phyloP scores from a whole-genome alignment of 2,329 filamentous ascomycete genomes.

The Talaromyces rugulosus region DNA sequence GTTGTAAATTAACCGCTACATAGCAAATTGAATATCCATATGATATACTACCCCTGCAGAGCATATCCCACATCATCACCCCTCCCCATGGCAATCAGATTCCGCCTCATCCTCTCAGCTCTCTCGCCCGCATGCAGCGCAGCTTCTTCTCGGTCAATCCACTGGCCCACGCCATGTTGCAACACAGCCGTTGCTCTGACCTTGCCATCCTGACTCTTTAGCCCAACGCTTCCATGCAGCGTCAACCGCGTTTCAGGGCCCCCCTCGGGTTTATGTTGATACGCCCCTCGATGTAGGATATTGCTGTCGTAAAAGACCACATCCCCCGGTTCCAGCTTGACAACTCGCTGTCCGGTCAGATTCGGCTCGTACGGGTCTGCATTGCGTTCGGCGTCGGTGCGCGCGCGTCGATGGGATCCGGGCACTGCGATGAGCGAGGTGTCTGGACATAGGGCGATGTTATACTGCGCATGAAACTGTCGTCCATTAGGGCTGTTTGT shows the following conservation, averaged over 20 bases:
- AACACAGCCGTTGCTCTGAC: constrained; percentile 41
- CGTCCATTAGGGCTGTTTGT: constrained; percentile 40
- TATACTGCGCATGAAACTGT: constrained; percentile 79
- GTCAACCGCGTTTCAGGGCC: constrained; percentile 38
- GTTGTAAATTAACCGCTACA: background rate
- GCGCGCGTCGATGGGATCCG: constrained; percentile 66
- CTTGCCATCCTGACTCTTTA: constrained; percentile 32
- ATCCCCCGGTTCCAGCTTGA: constrained; percentile 68
- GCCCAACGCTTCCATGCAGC: constrained; percentile 40
- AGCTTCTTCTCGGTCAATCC: constrained; percentile 40
- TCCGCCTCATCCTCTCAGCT: constrained; percentile 41
- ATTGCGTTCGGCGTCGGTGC: constrained; percentile 64
- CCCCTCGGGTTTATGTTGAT: constrained; percentile 33
- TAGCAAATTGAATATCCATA: background rate
- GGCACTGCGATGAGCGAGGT: constrained; percentile 71
- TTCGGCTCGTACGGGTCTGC: constrained; percentile 61
- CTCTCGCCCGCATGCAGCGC: constrained; percentile 32
- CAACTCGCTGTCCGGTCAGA: constrained; percentile 62
- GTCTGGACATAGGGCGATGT: constrained; percentile 75
- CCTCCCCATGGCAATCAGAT: constrained; percentile 42
- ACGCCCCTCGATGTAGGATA: constrained; percentile 57
- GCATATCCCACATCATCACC: constrained; percentile 40
- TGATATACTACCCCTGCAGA: constrained; percentile 5
- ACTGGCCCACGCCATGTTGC: constrained; percentile 44
- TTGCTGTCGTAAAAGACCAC: constrained; percentile 89